Evolutionary conservation across 1,139 yeast genomes (phyloP).

Genomic region (Candida labiduridarum): DNA sequence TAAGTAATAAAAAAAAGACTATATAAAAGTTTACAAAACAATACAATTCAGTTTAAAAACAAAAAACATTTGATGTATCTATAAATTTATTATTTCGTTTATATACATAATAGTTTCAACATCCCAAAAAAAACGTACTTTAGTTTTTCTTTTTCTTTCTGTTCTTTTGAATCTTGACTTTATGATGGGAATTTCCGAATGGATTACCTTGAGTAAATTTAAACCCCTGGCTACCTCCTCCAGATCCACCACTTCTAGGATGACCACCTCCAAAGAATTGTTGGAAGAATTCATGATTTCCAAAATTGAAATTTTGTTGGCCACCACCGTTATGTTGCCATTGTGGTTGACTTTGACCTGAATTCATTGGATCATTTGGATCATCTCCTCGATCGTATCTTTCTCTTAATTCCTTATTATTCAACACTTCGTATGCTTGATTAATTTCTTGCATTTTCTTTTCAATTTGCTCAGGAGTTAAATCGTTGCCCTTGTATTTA

Average conservation of each 20-base stretch:
- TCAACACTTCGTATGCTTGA: constrained; percentile 86
- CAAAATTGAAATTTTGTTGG: constrained; percentile 12
- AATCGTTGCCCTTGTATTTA: constrained; percentile 69
- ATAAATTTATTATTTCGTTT: background rate
- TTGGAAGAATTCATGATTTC: constrained; percentile 20
- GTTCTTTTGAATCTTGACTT: constrained; percentile 23
- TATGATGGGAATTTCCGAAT: constrained; percentile 20
- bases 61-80: constrained; percentile 1
- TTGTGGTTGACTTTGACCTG: constrained; percentile 20
- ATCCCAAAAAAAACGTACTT: background rate
- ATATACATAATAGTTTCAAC: background rate
- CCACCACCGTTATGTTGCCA: constrained; percentile 13
- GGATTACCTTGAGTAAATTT: constrained; percentile 19
- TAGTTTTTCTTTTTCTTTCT: constrained; percentile 4
- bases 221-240: constrained; percentile 20
- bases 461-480: constrained; percentile 73
- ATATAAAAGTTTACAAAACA: background rate
- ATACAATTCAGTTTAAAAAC: background rate
- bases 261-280: constrained; percentile 19
- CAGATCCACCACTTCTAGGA: constrained; percentile 14
- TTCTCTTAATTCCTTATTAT: constrained; percentile 63
- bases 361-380: constrained; percentile 48
- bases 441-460: constrained; percentile 88
- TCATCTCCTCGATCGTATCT: constrained; percentile 72
- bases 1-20: too few species aligned